Evolutionary conservation across 129 eudicot species (phyloP), one percentile per base, ranked within the genome.

Genomic region (Apium graveolens): DNA sequence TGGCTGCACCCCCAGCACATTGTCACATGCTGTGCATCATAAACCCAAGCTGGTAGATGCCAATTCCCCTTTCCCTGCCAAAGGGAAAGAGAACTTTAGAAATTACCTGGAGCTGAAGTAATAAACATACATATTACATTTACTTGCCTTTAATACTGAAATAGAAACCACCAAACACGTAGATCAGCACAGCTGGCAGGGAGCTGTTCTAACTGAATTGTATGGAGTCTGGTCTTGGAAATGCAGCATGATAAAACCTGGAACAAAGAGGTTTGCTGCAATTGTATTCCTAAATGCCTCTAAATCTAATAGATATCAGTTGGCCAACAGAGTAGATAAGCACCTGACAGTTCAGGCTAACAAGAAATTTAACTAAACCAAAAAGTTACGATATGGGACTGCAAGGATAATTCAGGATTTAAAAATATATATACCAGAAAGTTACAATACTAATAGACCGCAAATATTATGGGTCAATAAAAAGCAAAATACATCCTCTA

Each of bases 401-500:
- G 32, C 32, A 60, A 60, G 68, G 68, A n/a, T 21, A 26, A 60
- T 3, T 26, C 1, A 60, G 65, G 26, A 9, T 55, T 24, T 55
- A 55, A 55, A 5, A 55, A 7, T 35, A 55, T 55, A 55, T 55
- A 55, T 55, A 55, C 29, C 65, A 55, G 65, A 21, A 63, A 63
- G 20, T 27, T 63, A n/a, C 41, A 14, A 14, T 32, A 66, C 72
- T 31, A 29, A 66, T 66, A 66, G 38, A 66, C 24, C 39, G 39
- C 72, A 13, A 14, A 65, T 18, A 31, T 13, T 66, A 66, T 8
- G 10, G 37, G 72, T 16, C 41, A 31, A 31, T 31, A 66, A 29
- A 29, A 11, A 63, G 35, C 9, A 73, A 41, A 80, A 16, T 26
- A 11, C 78, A 79, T 68, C 34, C 74, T 73, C 78, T 57, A 18